These are phyloP conservation scores for Trichoderma gracile DNA, from an alignment of 2,329 filamentous ascomycete genomes.

Conservation along the genomic window DNA sequence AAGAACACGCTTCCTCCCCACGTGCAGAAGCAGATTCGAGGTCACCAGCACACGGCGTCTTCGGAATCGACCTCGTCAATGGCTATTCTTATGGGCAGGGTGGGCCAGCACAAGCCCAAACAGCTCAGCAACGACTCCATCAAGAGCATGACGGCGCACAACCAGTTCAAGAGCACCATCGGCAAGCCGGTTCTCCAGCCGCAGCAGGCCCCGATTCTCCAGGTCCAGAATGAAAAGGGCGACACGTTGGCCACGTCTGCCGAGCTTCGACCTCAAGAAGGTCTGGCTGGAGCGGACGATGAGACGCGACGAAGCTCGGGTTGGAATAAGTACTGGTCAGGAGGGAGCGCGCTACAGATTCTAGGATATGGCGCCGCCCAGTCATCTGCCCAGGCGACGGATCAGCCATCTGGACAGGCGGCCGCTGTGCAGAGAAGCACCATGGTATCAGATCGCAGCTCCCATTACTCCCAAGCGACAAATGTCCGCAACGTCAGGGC, in stretches of 20 bases:
- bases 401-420: background rate
- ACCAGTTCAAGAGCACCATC: conserved; percentile 63
- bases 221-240: conserved; percentile 45
- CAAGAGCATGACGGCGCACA: conserved; percentile 54
- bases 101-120: conserved; percentile 48
- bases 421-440: conserved; percentile 48
- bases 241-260: conserved; percentile 42
- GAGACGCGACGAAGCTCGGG: conserved; percentile 64
- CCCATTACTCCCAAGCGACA: conserved; percentile 51
- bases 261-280: conserved; percentile 41
- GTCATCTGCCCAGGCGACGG: conserved; percentile 12
- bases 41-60: conserved; percentile 56
- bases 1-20: conserved; percentile 44
- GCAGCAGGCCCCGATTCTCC: conserved; percentile 37
- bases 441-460: conserved; percentile 56
- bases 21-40: conserved; percentile 45
- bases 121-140: conserved; percentile 58
- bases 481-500: conserved; percentile 42
- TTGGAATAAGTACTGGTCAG: conserved; percentile 78
- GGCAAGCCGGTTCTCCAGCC: conserved; percentile 60
- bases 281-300: conserved; percentile 42
- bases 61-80: conserved; percentile 62
- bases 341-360: conserved; percentile 67
- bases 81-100: conserved; percentile 66
- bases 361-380: conserved; percentile 57